Evolutionary conservation across 768 basidiomycete species (phyloP), one percentile per base, ranked within the genome.

Genomic region (Hygrophorus pudorinus): DNA sequence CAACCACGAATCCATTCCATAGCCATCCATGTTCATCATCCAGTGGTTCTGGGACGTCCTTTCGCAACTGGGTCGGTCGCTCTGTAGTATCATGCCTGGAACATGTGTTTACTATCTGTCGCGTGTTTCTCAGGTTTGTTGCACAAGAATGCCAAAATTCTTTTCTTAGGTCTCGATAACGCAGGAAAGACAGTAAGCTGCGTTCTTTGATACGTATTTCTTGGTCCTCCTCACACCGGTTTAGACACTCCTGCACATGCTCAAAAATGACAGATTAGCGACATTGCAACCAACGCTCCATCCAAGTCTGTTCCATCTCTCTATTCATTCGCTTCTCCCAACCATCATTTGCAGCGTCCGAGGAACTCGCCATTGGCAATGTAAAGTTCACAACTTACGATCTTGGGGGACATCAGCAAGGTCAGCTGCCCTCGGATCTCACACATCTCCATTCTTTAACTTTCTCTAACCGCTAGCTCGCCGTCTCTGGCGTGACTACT

Each of bases 371-470:
- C 18, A 98, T 98, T 62, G 96, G 96, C 45, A 96, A 92, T 59
- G 88, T 98, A 56, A 98, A 97, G 65, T 99, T 99, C 71, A 98
- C 91, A 18, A 98, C 96, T 0, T 93, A 96, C 55, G 96, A 99
- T 64, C 73, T 99, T 42, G 96, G 96, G 57, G 96, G 96, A 60
- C 96, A 98, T 70, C 82, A 85, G 62, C 94, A 97, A 63, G 92
- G 92, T 90, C 36, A 32, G 35, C 27, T 2, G 13, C 35, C n/a
- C 28, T 24, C 41, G 36, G 28, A 9, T 44, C 43, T 8, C 6
- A 16, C 20, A 29, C 20, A 12, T 29, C 34, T 18, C 28, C 12
- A 44, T 36, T 32, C 20, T 48, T 32, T 9, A 37, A 13, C 11
- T 10, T n/a, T 27, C 37, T 28, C 39, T 46, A n/a, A 12, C 31